Evolutionary conservation across 1,139 yeast genomes (phyloP).

Genomic region (Blastobotrys illinoisensis): DNA sequence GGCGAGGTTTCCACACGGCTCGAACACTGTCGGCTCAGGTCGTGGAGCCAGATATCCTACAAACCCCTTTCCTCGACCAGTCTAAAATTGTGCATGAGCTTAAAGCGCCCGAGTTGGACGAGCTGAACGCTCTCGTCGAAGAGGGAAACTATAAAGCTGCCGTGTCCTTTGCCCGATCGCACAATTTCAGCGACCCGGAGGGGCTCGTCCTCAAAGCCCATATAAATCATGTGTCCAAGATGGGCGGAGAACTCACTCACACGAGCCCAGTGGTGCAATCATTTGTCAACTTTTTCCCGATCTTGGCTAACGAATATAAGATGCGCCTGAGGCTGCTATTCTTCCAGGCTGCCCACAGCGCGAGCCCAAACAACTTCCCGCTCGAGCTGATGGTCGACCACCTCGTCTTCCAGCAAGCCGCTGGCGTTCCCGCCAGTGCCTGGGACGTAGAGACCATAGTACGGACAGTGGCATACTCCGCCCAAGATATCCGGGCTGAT

Average conservation of each 20-base stretch:
- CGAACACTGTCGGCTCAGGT: not conserved
- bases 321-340: slow-evolving; percentile 39
- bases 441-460: slow-evolving; percentile 30
- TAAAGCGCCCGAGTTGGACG: not conserved
- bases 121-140: not conserved
- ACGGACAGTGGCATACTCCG: slow-evolving; percentile 28
- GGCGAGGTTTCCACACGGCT: not conserved
- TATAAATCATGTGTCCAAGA: slow-evolving; percentile 20
- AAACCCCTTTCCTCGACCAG: not conserved
- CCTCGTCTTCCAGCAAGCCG: slow-evolving; percentile 28
- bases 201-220: slow-evolving; percentile 22
- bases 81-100: not conserved
- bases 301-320: slow-evolving; percentile 27
- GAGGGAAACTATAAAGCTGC: slow-evolving; percentile 15
- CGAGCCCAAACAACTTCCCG: slow-evolving; percentile 35
- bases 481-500: slow-evolving; percentile 15
- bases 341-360: slow-evolving; percentile 37
- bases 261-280: slow-evolving; percentile 23
- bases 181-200: slow-evolving; percentile 3
- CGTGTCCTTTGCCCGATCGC: not conserved
- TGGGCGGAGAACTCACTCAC: slow-evolving; percentile 3
- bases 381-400: slow-evolving; percentile 25
- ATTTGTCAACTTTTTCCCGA: slow-evolving; percentile 30
- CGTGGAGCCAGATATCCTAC: not conserved
- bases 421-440: slow-evolving; percentile 26